Base-by-base conservation (phyloP, 495 filamentous ascomycete species). In the Physcia stellaris region DNA sequence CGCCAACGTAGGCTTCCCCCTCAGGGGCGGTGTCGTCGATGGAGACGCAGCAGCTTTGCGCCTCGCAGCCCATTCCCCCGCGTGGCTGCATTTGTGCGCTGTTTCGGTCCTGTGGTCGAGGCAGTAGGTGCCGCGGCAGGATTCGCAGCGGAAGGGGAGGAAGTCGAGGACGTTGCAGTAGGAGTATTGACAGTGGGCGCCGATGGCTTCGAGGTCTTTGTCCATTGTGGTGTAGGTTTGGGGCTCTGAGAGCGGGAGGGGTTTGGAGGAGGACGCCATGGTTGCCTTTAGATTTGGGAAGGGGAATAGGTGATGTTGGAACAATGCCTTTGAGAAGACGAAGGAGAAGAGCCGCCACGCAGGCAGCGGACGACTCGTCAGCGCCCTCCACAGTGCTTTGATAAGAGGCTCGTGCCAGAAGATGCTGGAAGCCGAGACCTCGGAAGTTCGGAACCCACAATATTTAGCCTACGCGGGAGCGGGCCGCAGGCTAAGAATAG, bases 81-180 rank as follows among this genome's bases (percentile, higher is more conserved):
- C 79, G 39, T 80, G 72, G 12, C 79, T 47, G 57, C 90, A 98
- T 49, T 69, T 67, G 65, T 98, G 90, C 0, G 81, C 63, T 34
- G 73, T 71, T 60, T 95, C 88, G 52, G 76, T 81, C 38, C 90
- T 84, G 70, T 98, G 90, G 55, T 95, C 86, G 53, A 92, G 81
- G 57, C 90, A 98, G 69, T 76, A 98, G 33, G 79, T 92, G 32
- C 77, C 70, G 50, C 61, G 64, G 52, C 90, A 98, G 55, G 79
- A 86, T 59, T 90, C 81, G 68, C 90, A 98, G 48, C 75, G 70
- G 64, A 95, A 98, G 27, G 90, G 90, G 9, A 98, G 79, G 64
- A 96, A 96, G 63, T 96, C 92, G 32, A 96, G 82, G 52, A 83
- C 79, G 55, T 86, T 77, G 71, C 90, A 98, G 69, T 83, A 86